Evolutionary conservation across 192 early-diverging fungal species (phyloP), one percentile per base, ranked within the genome.

Genomic region (Phlyctochytrium arcticum): DNA sequence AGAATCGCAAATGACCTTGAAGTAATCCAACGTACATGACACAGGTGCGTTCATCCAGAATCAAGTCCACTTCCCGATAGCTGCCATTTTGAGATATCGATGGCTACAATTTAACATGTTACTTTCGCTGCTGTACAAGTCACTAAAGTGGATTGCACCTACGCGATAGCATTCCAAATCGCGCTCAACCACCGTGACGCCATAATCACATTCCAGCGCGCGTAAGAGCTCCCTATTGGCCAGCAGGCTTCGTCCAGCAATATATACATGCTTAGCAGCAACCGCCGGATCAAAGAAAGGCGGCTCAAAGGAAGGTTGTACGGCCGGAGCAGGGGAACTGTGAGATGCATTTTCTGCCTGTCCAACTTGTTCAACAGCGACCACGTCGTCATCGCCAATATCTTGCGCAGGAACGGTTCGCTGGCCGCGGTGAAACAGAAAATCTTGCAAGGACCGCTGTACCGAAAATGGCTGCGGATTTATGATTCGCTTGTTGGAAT

Each of bases 11-110:
- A 12, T 19, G 29, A 26, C 15, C 50, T 6, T 30, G 50, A 27
- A 17, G 5, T 21, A 21, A 30, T 15, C 15, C 30, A 27, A 33
- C 47, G 31, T 65, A 73, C 71, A 73, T 68, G 31, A 73, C 54
- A 31, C 62, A 68, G 15, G 71, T 73, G n/a, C 48, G 49, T 32
- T 68, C 71, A 48, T 73, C 71, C 2, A 73, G 19, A 48, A 73
- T 62, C 42, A 73, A 36, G 37, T 73, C 71, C 36, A 59, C 65
- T 9, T 73, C 71, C 6, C 9, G 32, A 6, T 32, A 63, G 39
- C 35, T 7, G 5, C 39, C 37, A 5, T 4, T n/a, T n/a, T n/a
- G n/a, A n/a, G n/a, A n/a, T n/a, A n/a, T n/a, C n/a, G n/a, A n/a
- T n/a, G n/a, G n/a, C n/a, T n/a, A n/a, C n/a, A n/a, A n/a, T n/a